Conservation (phyloP, 108 stramenopile species). For the Cyclotella choctawhatcheeana region DNA sequence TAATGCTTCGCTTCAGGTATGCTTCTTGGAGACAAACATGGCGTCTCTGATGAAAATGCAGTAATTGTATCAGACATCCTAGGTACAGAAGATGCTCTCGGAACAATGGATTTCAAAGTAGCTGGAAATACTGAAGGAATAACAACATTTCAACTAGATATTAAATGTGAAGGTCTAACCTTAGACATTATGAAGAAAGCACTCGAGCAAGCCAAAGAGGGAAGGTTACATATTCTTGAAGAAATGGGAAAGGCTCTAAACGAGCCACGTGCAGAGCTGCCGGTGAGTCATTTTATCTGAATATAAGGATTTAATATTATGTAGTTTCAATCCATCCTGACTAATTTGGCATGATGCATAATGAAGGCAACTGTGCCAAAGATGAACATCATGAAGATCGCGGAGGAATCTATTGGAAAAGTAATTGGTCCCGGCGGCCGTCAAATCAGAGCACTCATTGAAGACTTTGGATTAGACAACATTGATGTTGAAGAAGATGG, state of each 20-base stretch:
- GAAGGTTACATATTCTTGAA: conserved; percentile 76
- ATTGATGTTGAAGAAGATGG: conserved; percentile 79
- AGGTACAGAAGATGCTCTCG: conserved; percentile 86
- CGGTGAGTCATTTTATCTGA: too few species aligned
- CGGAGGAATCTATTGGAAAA: conserved; percentile 75
- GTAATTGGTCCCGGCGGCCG: conserved; percentile 89
- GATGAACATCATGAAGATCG: conserved; percentile 59
- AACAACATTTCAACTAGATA: conserved; percentile 93
- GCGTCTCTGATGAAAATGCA: conserved; percentile 77
- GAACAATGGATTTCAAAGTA: conserved; percentile 92
- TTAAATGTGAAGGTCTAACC: conserved; percentile 90
- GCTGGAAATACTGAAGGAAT: conserved; percentile 85
- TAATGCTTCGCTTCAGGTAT: too few species aligned
- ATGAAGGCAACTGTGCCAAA: conserved; percentile 77
- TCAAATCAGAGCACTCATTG: conserved; percentile 86
- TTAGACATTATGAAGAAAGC: conserved; percentile 80
- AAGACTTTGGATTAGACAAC: conserved; percentile 75
- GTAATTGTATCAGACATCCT: conserved; percentile 85
- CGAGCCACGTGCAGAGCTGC: conserved; percentile 58
- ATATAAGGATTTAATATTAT: too few species aligned
- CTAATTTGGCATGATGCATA: too few species aligned
- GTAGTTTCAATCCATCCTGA: too few species aligned
- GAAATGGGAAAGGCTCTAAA: conserved; percentile 71
- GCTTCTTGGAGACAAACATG: conserved; percentile 70
- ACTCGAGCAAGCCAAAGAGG: conserved; percentile 81